Evolutionary conservation across 768 basidiomycete species (phyloP), one percentile per base, ranked within the genome.

Genomic region (Collybia sp.): DNA sequence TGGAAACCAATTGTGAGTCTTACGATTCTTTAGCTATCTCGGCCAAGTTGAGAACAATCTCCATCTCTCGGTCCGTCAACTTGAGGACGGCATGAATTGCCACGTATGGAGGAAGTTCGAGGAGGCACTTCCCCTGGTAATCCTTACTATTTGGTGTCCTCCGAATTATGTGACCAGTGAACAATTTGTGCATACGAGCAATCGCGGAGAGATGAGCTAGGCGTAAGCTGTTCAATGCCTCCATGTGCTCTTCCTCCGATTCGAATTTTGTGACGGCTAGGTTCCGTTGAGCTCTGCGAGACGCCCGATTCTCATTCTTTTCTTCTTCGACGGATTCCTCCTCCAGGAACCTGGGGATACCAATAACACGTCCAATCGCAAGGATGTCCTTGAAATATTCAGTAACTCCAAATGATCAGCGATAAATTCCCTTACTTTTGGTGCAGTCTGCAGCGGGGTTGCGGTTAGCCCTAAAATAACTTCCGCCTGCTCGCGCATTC

Each of bases 301-400:
- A 37, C 2, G 35, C 43, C 1, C 42, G n/a, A 1, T 34, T 36
- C 13, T 63, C 57, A 0, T 45, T 44, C 40, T 58, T 64, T 37
- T 62, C 64, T 6, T 63, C 58, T 0, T 32, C 30, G 9, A 41
- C 34, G 1, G 58, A 53, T 1, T 5, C 42, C 10, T 55, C 34
- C 0, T 46, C 55, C 2, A 61, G 53, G 40, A 66, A 67, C 36
- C 56, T 40, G 0, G 53, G 44, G 2, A 66, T 47, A 1, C 67
- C 64, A 1, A 53, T 42, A 0, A 68, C 47, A 2, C 61, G 53
- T 2, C 57, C 59, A 56, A 68, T 58, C 1, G 54, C 45, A 0
- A 58, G 49, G 0, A 64, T 44, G 32, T 68, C 63, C 62, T 66
- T 38, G 8, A 31, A 25, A 4, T 25, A 25, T 25, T 11, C 12